phyloP scores from a whole-genome alignment of 1,284 basidiomycete genomes.

The Stereum hirsutum region DNA sequence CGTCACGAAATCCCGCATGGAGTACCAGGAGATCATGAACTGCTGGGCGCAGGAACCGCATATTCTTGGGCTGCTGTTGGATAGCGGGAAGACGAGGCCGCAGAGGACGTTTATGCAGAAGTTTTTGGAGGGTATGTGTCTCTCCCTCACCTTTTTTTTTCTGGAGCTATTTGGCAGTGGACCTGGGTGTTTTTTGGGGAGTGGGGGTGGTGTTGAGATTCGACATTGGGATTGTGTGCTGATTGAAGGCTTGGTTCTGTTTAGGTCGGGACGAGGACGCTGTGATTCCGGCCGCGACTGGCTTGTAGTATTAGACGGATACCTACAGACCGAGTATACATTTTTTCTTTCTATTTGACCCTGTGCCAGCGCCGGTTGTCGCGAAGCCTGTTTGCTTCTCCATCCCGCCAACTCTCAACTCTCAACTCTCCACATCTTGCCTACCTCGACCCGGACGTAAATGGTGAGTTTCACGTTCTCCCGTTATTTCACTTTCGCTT shows the following conservation, averaged over 20 bases:
- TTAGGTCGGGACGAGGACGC: conserved; percentile 48
- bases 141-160: conserved; percentile 1
- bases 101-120: conserved; percentile 72
- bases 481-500: neutral
- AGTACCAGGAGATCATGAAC: conserved; percentile 94
- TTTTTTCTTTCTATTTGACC: too few species aligned
- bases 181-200: neutral
- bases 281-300: conserved; percentile 31
- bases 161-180: neutral
- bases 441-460: neutral
- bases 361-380: too few species aligned
- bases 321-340: conserved; percentile 9
- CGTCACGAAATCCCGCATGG: conserved; percentile 79
- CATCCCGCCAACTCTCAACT: neutral
- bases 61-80: conserved; percentile 56
- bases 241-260: conserved; percentile 2
- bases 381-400: conserved; percentile 5
- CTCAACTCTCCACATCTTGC: neutral
- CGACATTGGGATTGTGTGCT: too few species aligned
- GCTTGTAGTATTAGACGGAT: conserved; percentile 11
- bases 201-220: neutral
- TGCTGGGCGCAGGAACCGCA: conserved; percentile 86
- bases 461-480: too few species aligned
- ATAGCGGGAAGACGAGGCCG: conserved; percentile 37
- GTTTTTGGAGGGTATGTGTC: conserved; percentile 77